Evolutionary conservation across 768 basidiomycete genomes (phyloP).

Genomic region (Omphalotus guepiniiformis): DNA sequence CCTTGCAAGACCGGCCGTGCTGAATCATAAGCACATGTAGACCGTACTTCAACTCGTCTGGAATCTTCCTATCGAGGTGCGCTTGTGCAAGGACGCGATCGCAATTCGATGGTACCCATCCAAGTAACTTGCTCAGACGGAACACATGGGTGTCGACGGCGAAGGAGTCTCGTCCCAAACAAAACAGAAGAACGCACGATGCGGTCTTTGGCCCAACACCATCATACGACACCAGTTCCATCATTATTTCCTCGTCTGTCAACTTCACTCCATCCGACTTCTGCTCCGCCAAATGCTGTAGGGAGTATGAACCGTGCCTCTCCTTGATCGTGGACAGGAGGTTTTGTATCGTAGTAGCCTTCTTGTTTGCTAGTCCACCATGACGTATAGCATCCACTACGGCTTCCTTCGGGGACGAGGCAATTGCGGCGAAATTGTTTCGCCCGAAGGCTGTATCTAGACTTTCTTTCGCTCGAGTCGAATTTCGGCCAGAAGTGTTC

Average conservation of each 20-base stretch:
- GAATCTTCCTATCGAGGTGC: slow-evolving; percentile 49
- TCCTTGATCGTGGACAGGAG: slow-evolving; percentile 38
- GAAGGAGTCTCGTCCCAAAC: slow-evolving; percentile 55
- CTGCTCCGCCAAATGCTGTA: slow-evolving; percentile 43
- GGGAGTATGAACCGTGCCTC: slow-evolving; percentile 49
- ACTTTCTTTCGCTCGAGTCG: slow-evolving; percentile 42
- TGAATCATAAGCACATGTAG: slow-evolving; percentile 56
- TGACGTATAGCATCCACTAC: slow-evolving; percentile 47
- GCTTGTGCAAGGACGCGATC: slow-evolving; percentile 52
- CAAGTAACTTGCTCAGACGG: slow-evolving; percentile 45
- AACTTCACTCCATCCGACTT: slow-evolving; percentile 21
- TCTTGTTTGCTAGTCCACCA: slow-evolving; percentile 59
- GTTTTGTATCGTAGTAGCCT: slow-evolving; percentile 50
- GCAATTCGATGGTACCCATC: slow-evolving; percentile 45
- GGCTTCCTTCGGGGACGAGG: slow-evolving; percentile 32
- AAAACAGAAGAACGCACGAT: slow-evolving; percentile 58
- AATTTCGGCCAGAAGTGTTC: slow-evolving; percentile 50
- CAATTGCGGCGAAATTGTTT: slow-evolving; percentile 48
- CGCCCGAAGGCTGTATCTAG: slow-evolving; percentile 47
- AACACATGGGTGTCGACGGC: slow-evolving; percentile 66
- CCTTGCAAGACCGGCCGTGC: slow-evolving; percentile 51
- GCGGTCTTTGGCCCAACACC: slow-evolving; percentile 65
- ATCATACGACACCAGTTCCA: slow-evolving; percentile 49
- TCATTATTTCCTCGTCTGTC: slow-evolving; percentile 49
- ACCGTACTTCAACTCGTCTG: slow-evolving; percentile 49